Conservation (phyloP, 2,329 filamentous ascomycete species). For the Pseudomassariella vexata region DNA sequence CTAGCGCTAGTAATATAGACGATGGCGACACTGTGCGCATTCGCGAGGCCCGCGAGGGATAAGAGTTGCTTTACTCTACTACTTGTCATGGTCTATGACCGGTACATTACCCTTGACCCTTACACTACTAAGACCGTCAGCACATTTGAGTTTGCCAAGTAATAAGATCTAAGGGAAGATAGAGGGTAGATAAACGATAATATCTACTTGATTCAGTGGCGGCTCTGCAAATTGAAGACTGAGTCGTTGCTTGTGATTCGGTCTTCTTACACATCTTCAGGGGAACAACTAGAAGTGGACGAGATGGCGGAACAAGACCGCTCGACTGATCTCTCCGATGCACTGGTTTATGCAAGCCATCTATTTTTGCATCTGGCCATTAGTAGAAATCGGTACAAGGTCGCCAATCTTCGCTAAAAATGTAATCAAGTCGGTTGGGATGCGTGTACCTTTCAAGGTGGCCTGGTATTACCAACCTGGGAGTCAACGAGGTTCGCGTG, state of each 20-base stretch:
- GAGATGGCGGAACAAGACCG: slow-evolving; percentile 6
- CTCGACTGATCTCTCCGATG: slow-evolving; percentile 21
- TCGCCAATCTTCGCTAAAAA: too few relatives aligned
- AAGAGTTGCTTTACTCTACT: slow-evolving; percentile 23
- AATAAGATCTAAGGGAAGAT: slow-evolving; percentile 20
- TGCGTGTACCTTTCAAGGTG: too few relatives aligned
- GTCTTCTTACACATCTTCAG: slow-evolving; percentile 5
- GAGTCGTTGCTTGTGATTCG: slow-evolving; percentile 10
- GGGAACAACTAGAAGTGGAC: slow-evolving; percentile 1
- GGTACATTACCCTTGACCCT: too few relatives aligned
- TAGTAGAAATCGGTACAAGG: too few relatives aligned
- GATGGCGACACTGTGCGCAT: too few relatives aligned
- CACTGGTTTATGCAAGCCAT: slow-evolving; percentile 22
- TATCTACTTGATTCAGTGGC: slow-evolving; percentile 24
- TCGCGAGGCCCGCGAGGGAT: slow-evolving; percentile 20
- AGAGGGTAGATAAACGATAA: slow-evolving; percentile 24
- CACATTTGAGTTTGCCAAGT: slow-evolving; percentile 23
- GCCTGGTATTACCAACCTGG: too few relatives aligned
- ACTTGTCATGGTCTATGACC: too few relatives aligned
- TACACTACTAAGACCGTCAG: slow-evolving; percentile 22
- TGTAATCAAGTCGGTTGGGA: too few relatives aligned
- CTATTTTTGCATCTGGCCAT: slow-evolving; percentile 25
- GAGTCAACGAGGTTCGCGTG: too few relatives aligned
- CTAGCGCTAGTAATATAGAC: too few relatives aligned
- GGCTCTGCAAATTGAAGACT: slow-evolving; percentile 21